A percentile compares a stretch with the other conserved stretches of the same genome.
Evolutionary conservation across 164 flowering plant genomes (phyloP).

Genomic region (Warburgia ugandensis): DNA sequence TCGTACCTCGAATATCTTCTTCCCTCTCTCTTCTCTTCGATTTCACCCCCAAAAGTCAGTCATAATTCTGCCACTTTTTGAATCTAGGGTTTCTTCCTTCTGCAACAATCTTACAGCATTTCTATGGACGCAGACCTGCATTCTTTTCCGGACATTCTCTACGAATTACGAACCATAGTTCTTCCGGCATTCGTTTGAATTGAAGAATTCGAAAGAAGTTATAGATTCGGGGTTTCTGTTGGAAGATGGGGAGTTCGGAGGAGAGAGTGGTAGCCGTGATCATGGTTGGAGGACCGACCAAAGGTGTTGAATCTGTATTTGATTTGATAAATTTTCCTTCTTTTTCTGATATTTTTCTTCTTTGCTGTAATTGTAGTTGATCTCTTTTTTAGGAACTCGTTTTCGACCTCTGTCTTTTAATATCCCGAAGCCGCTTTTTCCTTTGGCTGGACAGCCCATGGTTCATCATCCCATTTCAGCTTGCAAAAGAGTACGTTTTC

Average conservation of each 20-base stretch:
- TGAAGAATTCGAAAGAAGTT: too few species aligned
- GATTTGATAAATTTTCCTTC: not conserved
- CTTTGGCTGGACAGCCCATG: conserved; percentile 95
- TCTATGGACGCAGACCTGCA: too few species aligned
- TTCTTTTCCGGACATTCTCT: too few species aligned
- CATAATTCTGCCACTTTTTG: too few species aligned
- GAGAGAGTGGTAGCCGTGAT: conserved; percentile 89
- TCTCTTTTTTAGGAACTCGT: conserved; percentile 49
- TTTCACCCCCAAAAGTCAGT: too few species aligned
- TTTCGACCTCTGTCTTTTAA: conserved; percentile 85
- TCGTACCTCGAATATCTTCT: too few species aligned
- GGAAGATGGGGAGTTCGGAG: conserved; percentile 21
- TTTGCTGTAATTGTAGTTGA: not conserved
- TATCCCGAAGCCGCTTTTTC: conserved; percentile 89
- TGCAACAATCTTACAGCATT: too few species aligned
- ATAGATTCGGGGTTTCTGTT: too few species aligned
- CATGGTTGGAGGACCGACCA: conserved; percentile 95
- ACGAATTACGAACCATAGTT: too few species aligned
- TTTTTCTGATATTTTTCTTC: not conserved
- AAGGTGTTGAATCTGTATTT: conserved; percentile 35
- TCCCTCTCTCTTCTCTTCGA: too few species aligned
- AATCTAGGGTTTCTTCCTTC: too few species aligned
- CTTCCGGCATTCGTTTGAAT: too few species aligned
- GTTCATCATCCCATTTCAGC: conserved; percentile 95
- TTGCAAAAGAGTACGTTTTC: conserved; percentile 66